Conservation (phyloP, 1,284 basidiomycete genomes). For the Trametes versicolor region DNA sequence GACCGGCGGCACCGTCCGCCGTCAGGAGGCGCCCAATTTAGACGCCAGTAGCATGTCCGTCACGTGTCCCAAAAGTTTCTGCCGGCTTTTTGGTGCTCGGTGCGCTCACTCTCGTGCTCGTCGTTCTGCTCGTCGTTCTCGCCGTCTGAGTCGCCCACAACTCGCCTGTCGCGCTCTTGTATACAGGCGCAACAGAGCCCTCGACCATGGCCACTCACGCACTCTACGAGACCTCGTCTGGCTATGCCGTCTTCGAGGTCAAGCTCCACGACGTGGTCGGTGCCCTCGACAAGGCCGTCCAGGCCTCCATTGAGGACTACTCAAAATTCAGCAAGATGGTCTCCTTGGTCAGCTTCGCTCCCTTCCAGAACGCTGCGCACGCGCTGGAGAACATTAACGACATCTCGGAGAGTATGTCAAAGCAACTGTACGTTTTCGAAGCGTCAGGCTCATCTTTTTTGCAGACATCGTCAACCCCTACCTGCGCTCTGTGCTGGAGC, state of each 20-base stretch:
- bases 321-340: conserved; percentile 97
- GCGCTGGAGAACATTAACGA: conserved; percentile 98
- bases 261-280: conserved; percentile 93
- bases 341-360: conserved; percentile 89
- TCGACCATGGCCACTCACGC: conserved; percentile 81
- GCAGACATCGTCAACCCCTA: conserved; percentile 89
- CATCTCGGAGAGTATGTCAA: conserved; percentile 87
- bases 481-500: conserved; percentile 87
- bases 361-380: conserved; percentile 95
- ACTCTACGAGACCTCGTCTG: conserved; percentile 95
- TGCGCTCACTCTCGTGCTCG: conserved; percentile 19
- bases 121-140: conserved; percentile 24
- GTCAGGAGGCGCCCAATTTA: no score
- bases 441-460: conserved; percentile 2
- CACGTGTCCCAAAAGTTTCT: conserved; percentile 31
- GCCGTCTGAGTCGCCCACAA: conserved; percentile 8
- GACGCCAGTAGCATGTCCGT: neutral
- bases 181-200: conserved; percentile 2
- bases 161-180: conserved; percentile 5
- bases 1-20: neutral
- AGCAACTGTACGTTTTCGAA: conserved; percentile 1
- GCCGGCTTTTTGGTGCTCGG: conserved; percentile 24
- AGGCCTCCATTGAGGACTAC: conserved; percentile 89
- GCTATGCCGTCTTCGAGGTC: conserved; percentile 94
- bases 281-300: conserved; percentile 83